Base-by-base conservation (phyloP, 345 rosid species). In the Linum tenue region DNA sequence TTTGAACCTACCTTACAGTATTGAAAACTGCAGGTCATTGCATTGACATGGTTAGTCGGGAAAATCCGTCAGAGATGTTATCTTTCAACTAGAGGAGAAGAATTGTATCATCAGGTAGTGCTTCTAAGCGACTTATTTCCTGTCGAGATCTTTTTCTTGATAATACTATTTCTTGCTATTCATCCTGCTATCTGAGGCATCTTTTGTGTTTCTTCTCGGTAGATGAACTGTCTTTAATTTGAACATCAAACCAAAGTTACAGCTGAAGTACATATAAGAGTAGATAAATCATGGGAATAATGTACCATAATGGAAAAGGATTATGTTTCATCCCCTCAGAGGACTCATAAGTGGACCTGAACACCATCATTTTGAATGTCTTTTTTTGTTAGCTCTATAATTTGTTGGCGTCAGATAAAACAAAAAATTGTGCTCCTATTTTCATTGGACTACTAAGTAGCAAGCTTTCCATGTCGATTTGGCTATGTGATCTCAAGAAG, bases 21-120 rank as follows among this genome's bases (percentile, higher is more conserved):
- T 80, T 78, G 77, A 75, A 83, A 74, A 83, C 56, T 86, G 73
- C 92, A 89, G 98, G 79, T 87, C 39, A 35, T 85, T 69, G 85
- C 73, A 38, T 79, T 72, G 67, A 50, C 75, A 40, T 65, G 86
- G 57, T 66, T 84, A 64, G 58, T 67, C 39, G 55, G 72, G 86
- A 85, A 76, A 80, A 55, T 82, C 62, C 84, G 22, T 39, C 77
- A 60, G 58, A 83, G 73, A 71, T 68, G 68, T 15, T n/a, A 66
- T 59, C 56, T 87, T 61, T 77, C 86, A 42, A 67, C 68, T 62
- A 83, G 98, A 81, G 81, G 70, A 7, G 90, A 86, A 70, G 87
- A 83, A 62, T 79, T 92, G 60, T 92, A 89, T 60, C 64, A 67
- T 64, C 94, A 87, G 96, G 97, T 92, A 75, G 6, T 60, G 41